Base-by-base conservation (phyloP, 1,139 yeast species). In the Kodamaea sp. region DNA sequence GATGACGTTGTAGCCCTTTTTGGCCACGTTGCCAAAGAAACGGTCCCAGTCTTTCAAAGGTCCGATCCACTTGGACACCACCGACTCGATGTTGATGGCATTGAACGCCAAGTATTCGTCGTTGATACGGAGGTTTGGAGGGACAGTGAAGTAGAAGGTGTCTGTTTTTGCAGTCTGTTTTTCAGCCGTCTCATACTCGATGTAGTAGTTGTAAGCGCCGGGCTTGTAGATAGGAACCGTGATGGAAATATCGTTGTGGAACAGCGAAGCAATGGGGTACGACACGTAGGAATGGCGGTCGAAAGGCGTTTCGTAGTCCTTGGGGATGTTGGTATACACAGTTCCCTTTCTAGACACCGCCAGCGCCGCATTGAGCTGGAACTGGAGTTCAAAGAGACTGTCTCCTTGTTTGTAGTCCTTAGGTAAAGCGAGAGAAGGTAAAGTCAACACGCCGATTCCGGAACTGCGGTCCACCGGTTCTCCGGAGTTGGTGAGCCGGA, bases 41-140 rank as follows among this genome's bases (percentile, higher is more conserved):
- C 63, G 55, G 38, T 78, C 77, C 97, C 97, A 92, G 32, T 46
- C 55, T 28, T 50, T 54, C 47, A 70, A 62, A 8, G 78, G 74
- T 1, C 97, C 97, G 64, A 89, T 76, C 94, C 96, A 88, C 63
- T 92, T 92, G 28, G 96, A 86, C 8, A 92, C 78, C 24, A 92
- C 83, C 2, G 96, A 79, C 59, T 90, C 94, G 53, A 92, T 70
- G 35, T 87, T 83, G 46, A 92, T 73, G n/a, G 90, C 74, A 52
- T 90, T 86, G 52, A 90, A 73, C 1, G 92, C 83, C 15, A 90
- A 52, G 46, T 73, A 79, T 20, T 70, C 57, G 25, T 67, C 78
- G 34, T 76, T 70, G 39, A 86, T 65, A 28, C 66, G 63, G 41
- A 92, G 71, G 16, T 81, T 78, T 4, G 97, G 95, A 2, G 92